Percentiles rank a stretch among this genome's conserved stretches.
Evolutionary conservation across 352 stramenopile genomes (phyloP).

Genomic region (Globisporangium lucens): DNA sequence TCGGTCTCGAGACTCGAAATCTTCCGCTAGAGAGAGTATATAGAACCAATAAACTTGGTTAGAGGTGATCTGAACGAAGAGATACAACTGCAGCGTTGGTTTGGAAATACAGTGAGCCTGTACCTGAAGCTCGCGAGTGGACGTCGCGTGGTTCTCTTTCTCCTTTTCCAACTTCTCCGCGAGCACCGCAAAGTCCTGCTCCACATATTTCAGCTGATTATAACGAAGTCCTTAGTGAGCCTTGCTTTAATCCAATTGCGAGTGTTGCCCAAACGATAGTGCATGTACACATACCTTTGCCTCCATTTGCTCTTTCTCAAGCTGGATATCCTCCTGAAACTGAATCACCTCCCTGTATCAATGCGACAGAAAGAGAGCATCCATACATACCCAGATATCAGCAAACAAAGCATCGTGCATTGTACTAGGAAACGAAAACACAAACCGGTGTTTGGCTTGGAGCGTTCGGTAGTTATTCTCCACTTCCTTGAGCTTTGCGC

Average conservation of each 20-base stretch:
- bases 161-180: constrained; percentile 62
- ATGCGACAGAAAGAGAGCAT: background rate
- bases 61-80: background rate
- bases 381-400: background rate
- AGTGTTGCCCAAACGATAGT: background rate
- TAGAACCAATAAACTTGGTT: background rate
- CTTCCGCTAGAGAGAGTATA: constrained; percentile 31
- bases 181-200: constrained; percentile 53
- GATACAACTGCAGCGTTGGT: background rate
- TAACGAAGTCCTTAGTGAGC: background rate
- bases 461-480: constrained; percentile 74
- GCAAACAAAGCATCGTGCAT: background rate
- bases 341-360: constrained; percentile 46
- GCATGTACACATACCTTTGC: constrained; percentile 37
- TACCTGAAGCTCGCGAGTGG: constrained; percentile 50
- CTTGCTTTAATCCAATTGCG: background rate
- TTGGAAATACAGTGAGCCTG: background rate
- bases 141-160: constrained; percentile 40
- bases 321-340: constrained; percentile 63
- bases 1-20: constrained; percentile 38
- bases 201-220: constrained; percentile 61
- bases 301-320: constrained; percentile 64
- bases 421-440: background rate
- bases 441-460: constrained; percentile 68
- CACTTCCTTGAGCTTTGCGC: constrained; percentile 72